phyloP scores from a whole-genome alignment of 192 early-diverging fungal species.

The Globomyces pollinis-pini region DNA sequence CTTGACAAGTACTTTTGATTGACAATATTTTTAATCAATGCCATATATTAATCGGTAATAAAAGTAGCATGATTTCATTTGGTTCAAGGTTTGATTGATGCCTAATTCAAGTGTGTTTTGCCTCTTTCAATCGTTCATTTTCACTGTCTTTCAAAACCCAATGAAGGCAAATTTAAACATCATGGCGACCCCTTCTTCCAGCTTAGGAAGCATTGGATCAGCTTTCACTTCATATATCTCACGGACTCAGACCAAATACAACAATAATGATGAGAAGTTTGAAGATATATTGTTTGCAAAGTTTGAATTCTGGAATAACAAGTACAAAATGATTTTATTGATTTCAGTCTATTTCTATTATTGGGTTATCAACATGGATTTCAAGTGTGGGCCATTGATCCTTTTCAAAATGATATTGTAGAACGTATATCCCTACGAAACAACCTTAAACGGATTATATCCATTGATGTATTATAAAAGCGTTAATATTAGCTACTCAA shows the following conservation, averaged over 20 bases:
- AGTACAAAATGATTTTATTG: neutral
- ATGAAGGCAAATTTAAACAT: no score
- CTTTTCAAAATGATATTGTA: neutral
- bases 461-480: neutral
- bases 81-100: no score
- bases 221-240: no score
- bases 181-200: no score
- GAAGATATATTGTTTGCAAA: neutral
- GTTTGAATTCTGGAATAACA: neutral
- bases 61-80: no score
- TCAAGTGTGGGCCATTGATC: conserved; percentile 2
- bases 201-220: no score
- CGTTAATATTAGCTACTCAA: neutral
- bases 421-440: neutral
- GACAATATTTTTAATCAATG: no score
- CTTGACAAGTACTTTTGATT: no score
- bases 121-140: no score
- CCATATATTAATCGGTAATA: no score
- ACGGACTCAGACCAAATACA: neutral
- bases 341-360: neutral
- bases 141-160: no score
- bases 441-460: neutral
- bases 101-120: no score
- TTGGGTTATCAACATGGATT: conserved; percentile 4
- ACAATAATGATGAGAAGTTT: neutral